Evolutionary conservation across 1,284 basidiomycete species (phyloP).

Genomic region (Hypsizygus ulmarius): DNA sequence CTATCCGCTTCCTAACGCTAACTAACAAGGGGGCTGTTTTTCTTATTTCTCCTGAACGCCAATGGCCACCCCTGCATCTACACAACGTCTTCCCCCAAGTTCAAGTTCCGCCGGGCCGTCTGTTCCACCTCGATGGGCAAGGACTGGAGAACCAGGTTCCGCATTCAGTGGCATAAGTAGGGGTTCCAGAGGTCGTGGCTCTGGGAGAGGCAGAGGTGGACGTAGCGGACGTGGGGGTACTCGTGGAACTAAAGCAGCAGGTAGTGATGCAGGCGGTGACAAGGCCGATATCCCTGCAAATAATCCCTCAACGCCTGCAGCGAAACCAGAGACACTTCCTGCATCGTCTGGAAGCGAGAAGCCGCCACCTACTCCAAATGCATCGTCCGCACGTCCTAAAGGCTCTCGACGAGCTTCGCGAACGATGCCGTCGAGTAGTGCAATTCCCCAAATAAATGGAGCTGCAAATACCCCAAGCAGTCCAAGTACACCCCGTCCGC

Average conservation of each 20-base stretch:
- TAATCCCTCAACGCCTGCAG: conserved; percentile 19
- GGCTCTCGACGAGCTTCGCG: conserved; percentile 36
- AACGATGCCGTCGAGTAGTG: conserved; percentile 32
- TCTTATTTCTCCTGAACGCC: background rate
- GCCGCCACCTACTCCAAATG: conserved; percentile 16
- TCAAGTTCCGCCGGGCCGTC: conserved; percentile 10
- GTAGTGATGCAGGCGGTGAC: conserved; percentile 22
- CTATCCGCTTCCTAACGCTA: background rate
- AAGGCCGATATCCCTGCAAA: conserved; percentile 20
- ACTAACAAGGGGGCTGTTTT: background rate
- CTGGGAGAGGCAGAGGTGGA: conserved; percentile 28
- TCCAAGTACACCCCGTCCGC: conserved; percentile 34
- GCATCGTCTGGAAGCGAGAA: conserved; percentile 21
- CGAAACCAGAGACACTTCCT: conserved; percentile 13
- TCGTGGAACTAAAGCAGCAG: conserved; percentile 19
- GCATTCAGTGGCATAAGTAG: conserved; percentile 42
- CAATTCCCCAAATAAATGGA: conserved; percentile 26
- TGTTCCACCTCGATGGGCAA: conserved; percentile 39
- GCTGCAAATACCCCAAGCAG: conserved; percentile 28
- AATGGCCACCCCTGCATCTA: conserved; percentile 19
- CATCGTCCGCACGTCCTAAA: conserved; percentile 28
- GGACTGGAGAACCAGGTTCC: conserved; percentile 45
- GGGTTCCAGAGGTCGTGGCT: conserved; percentile 36
- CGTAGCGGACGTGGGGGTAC: conserved; percentile 26
- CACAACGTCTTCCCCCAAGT: conserved; percentile 9